Conservation (phyloP, 768 basidiomycete genomes). For the Leucogyrophana mollusca region DNA sequence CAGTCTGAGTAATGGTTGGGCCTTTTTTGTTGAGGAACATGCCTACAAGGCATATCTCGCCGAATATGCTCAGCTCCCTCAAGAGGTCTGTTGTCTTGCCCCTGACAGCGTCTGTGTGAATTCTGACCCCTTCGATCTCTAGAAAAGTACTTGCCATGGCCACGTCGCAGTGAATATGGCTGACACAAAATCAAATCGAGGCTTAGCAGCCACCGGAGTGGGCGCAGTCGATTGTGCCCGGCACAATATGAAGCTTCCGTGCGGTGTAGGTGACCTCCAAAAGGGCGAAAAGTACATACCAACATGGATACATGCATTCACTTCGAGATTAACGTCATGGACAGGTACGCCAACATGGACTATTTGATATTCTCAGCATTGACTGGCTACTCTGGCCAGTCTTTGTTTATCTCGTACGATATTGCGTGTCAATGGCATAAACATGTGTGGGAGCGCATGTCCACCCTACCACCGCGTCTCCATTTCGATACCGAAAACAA, state of each 20-base stretch:
- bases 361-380: slow-evolving; percentile 1
- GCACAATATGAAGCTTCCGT: slow-evolving; percentile 17
- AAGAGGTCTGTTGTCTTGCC: slow-evolving; percentile 9
- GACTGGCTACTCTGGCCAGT: not conserved
- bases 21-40: slow-evolving; percentile 24
- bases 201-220: slow-evolving; percentile 6
- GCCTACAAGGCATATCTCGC: slow-evolving; percentile 14
- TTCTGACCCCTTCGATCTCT: too few relatives aligned
- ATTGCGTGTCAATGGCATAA: slow-evolving; percentile 14
- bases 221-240: slow-evolving; percentile 1
- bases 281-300: slow-evolving; percentile 13
- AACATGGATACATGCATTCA: too few relatives aligned
- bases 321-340: not conserved
- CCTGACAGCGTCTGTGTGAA: too few relatives aligned
- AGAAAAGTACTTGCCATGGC: slow-evolving; percentile 21
- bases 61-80: slow-evolving; percentile 5
- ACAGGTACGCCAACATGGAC: slow-evolving; percentile 2
- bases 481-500: not conserved
- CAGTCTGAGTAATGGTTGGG: slow-evolving; percentile 22
- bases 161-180: not conserved
- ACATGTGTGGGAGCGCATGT: slow-evolving; percentile 7
- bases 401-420: slow-evolving; percentile 13
- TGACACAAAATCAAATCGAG: slow-evolving; percentile 6
- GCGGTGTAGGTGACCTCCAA: slow-evolving; percentile 15
- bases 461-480: not conserved